Conservation (phyloP, 1,139 yeast species). For the Debaryomycetaceae sp. region DNA sequence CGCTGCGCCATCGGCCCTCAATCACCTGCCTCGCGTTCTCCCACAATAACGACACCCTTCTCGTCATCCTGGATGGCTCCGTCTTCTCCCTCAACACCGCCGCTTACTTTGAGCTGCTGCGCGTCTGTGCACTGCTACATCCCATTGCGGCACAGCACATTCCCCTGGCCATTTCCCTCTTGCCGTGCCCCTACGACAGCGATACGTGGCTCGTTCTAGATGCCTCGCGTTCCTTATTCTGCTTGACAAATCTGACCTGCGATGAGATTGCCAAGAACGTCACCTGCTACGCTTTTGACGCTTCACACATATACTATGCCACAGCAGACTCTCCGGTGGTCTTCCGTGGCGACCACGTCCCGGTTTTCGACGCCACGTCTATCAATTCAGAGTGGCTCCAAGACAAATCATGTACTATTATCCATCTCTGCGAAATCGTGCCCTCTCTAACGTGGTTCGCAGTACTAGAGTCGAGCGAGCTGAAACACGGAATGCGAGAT, state of each 20-base stretch:
- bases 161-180: background rate
- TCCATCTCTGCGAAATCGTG: conserved; percentile 3
- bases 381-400: conserved; percentile 1
- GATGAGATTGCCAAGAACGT: conserved; percentile 1
- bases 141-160: background rate
- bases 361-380: conserved; percentile 2
- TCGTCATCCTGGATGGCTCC: conserved; percentile 10
- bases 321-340: background rate
- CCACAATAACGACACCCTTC: conserved; percentile 12
- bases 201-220: conserved; percentile 1
- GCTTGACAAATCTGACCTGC: background rate
- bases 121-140: background rate
- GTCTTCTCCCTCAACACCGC: conserved; percentile 4
- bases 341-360: background rate
- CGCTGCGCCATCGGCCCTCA: too few relatives aligned
- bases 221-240: conserved; percentile 1
- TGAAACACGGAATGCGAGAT: conserved; percentile 13
- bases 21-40: conserved; percentile 18
- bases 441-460: conserved; percentile 9
- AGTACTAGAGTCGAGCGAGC: conserved; percentile 12
- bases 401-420: conserved; percentile 1
- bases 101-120: background rate
- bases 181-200: background rate
- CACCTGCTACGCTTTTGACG: conserved; percentile 1
- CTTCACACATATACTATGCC: background rate